These are phyloP conservation scores for Cardamine chenopodiifolia DNA, from an alignment of 345 rosid species.

Conservation along the genomic window DNA sequence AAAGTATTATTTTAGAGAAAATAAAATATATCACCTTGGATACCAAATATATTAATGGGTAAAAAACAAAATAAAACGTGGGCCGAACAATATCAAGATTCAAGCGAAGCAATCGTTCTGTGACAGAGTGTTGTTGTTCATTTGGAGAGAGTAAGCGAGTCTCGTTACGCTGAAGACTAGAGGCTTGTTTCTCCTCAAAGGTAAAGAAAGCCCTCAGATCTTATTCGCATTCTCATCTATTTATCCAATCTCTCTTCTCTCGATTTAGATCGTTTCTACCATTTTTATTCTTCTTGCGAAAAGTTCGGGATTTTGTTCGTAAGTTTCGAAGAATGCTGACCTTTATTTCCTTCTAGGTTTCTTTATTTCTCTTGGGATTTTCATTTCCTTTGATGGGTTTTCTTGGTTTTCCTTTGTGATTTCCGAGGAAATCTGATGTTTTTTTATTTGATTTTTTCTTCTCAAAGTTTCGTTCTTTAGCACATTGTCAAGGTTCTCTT, in stretches of 20 bases:
- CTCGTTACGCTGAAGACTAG: conserved; percentile 30
- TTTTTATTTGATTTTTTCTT: not conserved
- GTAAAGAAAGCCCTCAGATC: conserved; percentile 31
- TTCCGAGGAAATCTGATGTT: conserved; percentile 7
- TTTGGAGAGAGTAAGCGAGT: conserved; percentile 26
- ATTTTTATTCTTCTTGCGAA: not conserved
- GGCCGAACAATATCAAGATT: conserved; percentile 36
- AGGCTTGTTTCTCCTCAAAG: no score
- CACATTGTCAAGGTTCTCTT: conserved; percentile 17
- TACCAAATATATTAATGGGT: conserved; percentile 3
- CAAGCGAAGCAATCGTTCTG: conserved; percentile 21
- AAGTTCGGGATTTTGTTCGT: conserved; percentile 7
- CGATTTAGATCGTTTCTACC: not conserved
- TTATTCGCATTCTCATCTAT: conserved; percentile 21
- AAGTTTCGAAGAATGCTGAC: conserved; percentile 26
- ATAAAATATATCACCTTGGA: not conserved
- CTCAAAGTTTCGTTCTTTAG: conserved; percentile 24
- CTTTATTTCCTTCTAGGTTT: conserved; percentile 20
- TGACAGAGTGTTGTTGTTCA: conserved; percentile 36
- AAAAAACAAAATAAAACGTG: conserved; percentile 20
- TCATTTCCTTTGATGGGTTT: not conserved
- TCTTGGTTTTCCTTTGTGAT: not conserved
- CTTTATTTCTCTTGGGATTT: not conserved
- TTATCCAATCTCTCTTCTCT: not conserved
- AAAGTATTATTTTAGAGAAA: not conserved